A percentile compares a stretch with the other conserved stretches of the same genome.
These are phyloP conservation scores for Scheffersomyces quercinus DNA, from an alignment of 1,139 yeast genomes.

Conservation along the genomic window DNA sequence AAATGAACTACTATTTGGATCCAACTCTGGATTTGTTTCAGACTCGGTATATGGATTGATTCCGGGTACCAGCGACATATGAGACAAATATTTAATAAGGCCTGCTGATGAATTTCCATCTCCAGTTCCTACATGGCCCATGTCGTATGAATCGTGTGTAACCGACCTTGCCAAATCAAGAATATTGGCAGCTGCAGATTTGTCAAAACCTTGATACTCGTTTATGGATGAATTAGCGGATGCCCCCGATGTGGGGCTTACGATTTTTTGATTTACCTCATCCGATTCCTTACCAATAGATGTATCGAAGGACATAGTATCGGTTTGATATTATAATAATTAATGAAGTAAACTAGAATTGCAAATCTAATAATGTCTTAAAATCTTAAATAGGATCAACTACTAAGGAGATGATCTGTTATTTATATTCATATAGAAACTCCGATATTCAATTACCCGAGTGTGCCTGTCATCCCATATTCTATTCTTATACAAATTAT, in stretches of 20 bases:
- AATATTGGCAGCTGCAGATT: conserved; percentile 33
- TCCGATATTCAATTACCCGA: too few species aligned
- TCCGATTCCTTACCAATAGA: neutral
- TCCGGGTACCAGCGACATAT: conserved; percentile 58
- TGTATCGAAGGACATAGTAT: neutral
- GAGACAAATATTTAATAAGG: conserved; percentile 38
- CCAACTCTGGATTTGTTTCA: conserved; percentile 13
- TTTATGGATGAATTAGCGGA: conserved; percentile 21
- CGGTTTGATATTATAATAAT: too few species aligned
- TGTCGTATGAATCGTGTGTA: conserved; percentile 23
- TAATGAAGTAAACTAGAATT: too few species aligned
- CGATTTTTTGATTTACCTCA: neutral
- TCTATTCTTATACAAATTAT: too few species aligned
- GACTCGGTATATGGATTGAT: conserved; percentile 31
- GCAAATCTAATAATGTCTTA: too few species aligned
- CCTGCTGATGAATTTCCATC: conserved; percentile 10
- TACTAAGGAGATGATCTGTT: too few species aligned
- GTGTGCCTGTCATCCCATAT: too few species aligned
- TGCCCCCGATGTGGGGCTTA: neutral
- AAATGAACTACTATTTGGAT: conserved; percentile 54
- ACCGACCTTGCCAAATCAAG: conserved; percentile 63
- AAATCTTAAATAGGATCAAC: too few species aligned
- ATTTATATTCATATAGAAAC: too few species aligned
- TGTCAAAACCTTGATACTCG: conserved; percentile 42
- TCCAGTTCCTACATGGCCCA: conserved; percentile 5